Evolutionary conservation across 1,139 yeast species (phyloP).

Genomic region (Protomyces pachydermus): DNA sequence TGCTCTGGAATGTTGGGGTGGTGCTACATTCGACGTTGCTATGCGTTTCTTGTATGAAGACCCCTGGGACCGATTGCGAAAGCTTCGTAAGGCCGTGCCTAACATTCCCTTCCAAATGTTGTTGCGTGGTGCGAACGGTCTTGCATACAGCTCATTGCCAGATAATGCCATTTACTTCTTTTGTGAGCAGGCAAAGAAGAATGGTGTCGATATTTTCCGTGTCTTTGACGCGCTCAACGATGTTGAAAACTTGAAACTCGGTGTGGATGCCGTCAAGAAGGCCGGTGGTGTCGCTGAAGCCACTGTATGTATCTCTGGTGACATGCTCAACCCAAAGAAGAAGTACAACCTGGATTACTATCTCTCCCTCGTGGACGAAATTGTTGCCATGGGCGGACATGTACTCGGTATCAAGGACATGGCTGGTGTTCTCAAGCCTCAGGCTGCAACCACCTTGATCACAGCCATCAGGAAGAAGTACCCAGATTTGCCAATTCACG

Average conservation of each 20-base stretch:
- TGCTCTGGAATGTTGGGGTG: conserved; percentile 99
- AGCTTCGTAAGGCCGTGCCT: conserved; percentile 83
- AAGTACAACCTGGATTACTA: conserved; percentile 92
- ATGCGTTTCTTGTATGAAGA: conserved; percentile 98
- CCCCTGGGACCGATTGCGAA: conserved; percentile 95
- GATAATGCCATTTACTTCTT: conserved; percentile 98
- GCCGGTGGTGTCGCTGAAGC: conserved; percentile 99
- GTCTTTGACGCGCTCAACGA: conserved; percentile 97
- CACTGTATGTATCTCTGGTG: conserved; percentile 97
- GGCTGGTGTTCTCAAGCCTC: conserved; percentile 98
- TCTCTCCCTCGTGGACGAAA: conserved; percentile 69
- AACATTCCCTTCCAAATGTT: conserved; percentile 99
- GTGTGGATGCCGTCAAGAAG: conserved; percentile 94
- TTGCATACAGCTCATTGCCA: conserved; percentile 94
- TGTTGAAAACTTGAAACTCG: conserved; percentile 91
- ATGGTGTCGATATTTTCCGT: conserved; percentile 95
- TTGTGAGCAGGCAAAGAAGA: conserved; percentile 86
- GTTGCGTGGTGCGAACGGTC: conserved; percentile 98
- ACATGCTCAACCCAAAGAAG: conserved; percentile 90
- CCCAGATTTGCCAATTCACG: conserved; percentile 94
- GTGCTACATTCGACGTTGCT: conserved; percentile 97
- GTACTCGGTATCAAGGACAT: conserved; percentile 95
- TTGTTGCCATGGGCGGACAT: conserved; percentile 93
- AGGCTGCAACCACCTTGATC: conserved; percentile 78
- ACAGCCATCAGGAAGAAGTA: conserved; percentile 76